Conservation (phyloP, 805 yeast genomes). For the Ogataea ganodermae region DNA sequence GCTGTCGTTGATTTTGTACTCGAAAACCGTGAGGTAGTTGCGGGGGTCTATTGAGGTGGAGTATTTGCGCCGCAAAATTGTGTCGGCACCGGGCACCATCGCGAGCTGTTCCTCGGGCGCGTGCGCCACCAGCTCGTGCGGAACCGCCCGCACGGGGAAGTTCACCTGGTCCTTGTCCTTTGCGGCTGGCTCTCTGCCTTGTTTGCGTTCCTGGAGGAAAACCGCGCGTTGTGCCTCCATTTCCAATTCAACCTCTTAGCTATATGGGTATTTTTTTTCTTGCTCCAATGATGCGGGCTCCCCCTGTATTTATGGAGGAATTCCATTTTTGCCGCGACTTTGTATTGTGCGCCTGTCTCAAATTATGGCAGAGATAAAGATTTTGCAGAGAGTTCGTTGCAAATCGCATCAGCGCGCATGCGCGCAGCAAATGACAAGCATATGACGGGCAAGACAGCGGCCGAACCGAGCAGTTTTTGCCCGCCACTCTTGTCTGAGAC, state of each 20-base stretch:
- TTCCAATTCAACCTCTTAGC: neutral
- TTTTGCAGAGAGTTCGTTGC: neutral
- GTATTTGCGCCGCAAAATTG: slow-evolving; percentile 48
- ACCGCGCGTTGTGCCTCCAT: neutral
- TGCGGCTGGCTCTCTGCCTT: slow-evolving; percentile 2
- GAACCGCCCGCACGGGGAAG: slow-evolving; percentile 28
- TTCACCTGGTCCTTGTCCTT: slow-evolving; percentile 16
- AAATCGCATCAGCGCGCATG: slow-evolving; percentile 10
- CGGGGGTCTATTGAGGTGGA: slow-evolving; percentile 76
- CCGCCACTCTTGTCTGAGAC: too few species aligned
- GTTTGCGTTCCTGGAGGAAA: slow-evolving; percentile 2
- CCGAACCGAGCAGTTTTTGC: neutral
- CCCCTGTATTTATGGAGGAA: slow-evolving; percentile 1
- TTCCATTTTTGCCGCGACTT: slow-evolving; percentile 4
- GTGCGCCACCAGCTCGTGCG: slow-evolving; percentile 14
- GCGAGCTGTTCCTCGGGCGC: slow-evolving; percentile 26
- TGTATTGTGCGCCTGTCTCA: slow-evolving; percentile 6
- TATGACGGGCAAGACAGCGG: neutral
- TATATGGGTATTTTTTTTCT: neutral
- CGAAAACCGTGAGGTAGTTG: slow-evolving; percentile 67
- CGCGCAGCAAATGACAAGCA: neutral
- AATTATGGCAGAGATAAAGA: slow-evolving; percentile 8
- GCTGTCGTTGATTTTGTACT: slow-evolving; percentile 66
- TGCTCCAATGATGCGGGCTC: slow-evolving; percentile 1
- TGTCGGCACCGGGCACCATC: slow-evolving; percentile 21